A percentile compares a stretch with the other conserved stretches of the same genome.
Evolutionary conservation across 257 asterid genomes (phyloP).

Genomic region (Solanum lignicaule): DNA sequence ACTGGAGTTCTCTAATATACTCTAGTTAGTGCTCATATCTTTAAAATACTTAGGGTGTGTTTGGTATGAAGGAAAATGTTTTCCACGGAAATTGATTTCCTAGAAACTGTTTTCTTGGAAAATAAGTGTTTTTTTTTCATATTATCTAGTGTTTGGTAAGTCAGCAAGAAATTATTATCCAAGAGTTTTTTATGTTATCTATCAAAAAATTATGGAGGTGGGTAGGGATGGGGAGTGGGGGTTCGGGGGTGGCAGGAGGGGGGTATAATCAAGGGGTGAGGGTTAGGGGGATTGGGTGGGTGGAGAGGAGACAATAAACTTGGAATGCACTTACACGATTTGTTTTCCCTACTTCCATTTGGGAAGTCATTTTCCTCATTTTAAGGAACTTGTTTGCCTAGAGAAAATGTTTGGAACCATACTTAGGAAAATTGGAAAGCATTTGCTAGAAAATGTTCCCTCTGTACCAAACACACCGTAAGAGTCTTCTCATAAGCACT

Average conservation of each 20-base stretch:
- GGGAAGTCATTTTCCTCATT: background rate
- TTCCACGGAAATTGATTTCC: background rate
- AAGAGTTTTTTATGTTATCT: background rate
- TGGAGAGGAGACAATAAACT: background rate
- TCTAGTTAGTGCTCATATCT: background rate
- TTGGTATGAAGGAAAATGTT: background rate
- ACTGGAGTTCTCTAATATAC: background rate
- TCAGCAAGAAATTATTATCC: background rate
- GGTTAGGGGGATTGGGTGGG: background rate
- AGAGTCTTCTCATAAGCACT: background rate
- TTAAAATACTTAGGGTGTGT: background rate
- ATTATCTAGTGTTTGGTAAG: background rate
- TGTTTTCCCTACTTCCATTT: background rate
- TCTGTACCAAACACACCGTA: background rate
- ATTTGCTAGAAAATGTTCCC: background rate
- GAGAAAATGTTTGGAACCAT: background rate
- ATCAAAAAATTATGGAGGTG: background rate
- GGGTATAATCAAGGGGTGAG: background rate
- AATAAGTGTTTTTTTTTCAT: background rate
- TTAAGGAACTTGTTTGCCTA: background rate
- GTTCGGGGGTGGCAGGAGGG: background rate
- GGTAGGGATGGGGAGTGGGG: background rate
- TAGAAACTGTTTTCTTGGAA: background rate
- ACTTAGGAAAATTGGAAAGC: background rate
- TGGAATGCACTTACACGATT: background rate